Evolutionary conservation across 2,329 filamentous ascomycete genomes (phyloP).

Genomic region (Anthostomella pinea): DNA sequence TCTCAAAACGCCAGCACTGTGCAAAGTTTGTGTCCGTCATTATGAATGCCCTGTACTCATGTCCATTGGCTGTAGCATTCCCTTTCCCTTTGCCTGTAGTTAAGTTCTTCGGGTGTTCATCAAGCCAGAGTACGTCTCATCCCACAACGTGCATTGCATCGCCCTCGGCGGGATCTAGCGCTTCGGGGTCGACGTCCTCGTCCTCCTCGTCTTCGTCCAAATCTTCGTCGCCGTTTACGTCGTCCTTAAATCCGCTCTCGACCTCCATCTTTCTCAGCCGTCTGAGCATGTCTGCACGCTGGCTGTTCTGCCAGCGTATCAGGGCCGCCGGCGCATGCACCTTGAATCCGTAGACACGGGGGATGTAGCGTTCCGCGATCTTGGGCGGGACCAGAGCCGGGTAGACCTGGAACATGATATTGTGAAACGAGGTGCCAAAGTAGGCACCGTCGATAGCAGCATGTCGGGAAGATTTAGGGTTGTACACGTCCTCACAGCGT

Average conservation of each 20-base stretch:
- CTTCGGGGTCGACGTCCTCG: slow-evolving; percentile 36
- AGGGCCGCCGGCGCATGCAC: slow-evolving; percentile 88
- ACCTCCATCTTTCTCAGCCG: slow-evolving; percentile 69
- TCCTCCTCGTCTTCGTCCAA: slow-evolving; percentile 59
- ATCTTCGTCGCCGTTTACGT: slow-evolving; percentile 55
- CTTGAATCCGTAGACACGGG: slow-evolving; percentile 90
- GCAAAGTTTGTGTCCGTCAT: slow-evolving; percentile 4
- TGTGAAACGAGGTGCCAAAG: slow-evolving; percentile 97
- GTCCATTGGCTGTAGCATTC: too few relatives aligned
- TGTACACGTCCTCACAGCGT: slow-evolving; percentile 97
- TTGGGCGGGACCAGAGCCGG: slow-evolving; percentile 85
- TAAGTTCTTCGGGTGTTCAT: too few relatives aligned
- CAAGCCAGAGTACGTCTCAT: slow-evolving; percentile 4
- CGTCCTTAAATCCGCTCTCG: slow-evolving; percentile 76
- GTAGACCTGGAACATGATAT: slow-evolving; percentile 98
- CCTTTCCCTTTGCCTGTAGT: too few relatives aligned
- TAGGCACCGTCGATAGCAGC: slow-evolving; percentile 95
- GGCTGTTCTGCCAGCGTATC: slow-evolving; percentile 83
- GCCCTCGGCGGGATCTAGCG: slow-evolving; percentile 18
- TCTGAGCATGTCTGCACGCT: slow-evolving; percentile 78
- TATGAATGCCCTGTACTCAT: not conserved
- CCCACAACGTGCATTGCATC: slow-evolving; percentile 31
- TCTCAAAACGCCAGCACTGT: slow-evolving; percentile 22
- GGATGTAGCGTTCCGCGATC: slow-evolving; percentile 80
- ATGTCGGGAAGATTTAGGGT: slow-evolving; percentile 93